These are phyloP conservation scores for Jamesozyma lodderae DNA, from an alignment of 805 yeast genomes.

Conservation along the genomic window DNA sequence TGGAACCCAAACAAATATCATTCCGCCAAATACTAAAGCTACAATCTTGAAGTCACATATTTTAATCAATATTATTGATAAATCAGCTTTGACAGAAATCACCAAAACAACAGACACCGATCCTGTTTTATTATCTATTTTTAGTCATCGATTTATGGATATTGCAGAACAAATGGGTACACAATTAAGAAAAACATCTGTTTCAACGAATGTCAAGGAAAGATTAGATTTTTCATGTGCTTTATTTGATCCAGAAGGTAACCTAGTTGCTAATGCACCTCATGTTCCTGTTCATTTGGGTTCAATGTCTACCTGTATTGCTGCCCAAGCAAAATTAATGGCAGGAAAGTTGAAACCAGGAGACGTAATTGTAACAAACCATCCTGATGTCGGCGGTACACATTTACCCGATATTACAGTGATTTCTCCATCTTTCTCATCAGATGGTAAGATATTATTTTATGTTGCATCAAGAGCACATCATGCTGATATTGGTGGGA, in stretches of 20 bases:
- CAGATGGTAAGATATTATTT: constrained; percentile 51
- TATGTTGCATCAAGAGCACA: constrained; percentile 94
- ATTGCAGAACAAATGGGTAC: constrained; percentile 88
- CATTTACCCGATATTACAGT: constrained; percentile 89
- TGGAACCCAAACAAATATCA: constrained; percentile 69
- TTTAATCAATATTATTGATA: constrained; percentile 32
- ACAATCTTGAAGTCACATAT: constrained; percentile 53
- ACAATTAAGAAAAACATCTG: constrained; percentile 69
- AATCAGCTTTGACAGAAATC: constrained; percentile 9
- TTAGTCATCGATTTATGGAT: constrained; percentile 80
- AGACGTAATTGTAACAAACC: constrained; percentile 70
- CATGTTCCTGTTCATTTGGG: constrained; percentile 83
- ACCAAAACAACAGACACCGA: constrained; percentile 35
- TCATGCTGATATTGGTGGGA: constrained; percentile 93
- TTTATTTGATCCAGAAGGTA: constrained; percentile 65
- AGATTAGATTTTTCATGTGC: constrained; percentile 82
- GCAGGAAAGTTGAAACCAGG: constrained; percentile 55
- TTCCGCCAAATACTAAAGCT: constrained; percentile 55
- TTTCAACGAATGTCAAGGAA: constrained; percentile 77
- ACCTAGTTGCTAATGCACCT: constrained; percentile 79
- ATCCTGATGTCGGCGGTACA: constrained; percentile 79
- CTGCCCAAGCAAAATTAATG: constrained; percentile 59
- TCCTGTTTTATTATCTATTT: constrained; percentile 66
- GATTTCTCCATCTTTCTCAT: constrained; percentile 78
- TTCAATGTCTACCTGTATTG: constrained; percentile 75